These are phyloP conservation scores for Mortierella polycephala DNA, from an alignment of 371 early-diverging fungal species.

Conservation along the genomic window DNA sequence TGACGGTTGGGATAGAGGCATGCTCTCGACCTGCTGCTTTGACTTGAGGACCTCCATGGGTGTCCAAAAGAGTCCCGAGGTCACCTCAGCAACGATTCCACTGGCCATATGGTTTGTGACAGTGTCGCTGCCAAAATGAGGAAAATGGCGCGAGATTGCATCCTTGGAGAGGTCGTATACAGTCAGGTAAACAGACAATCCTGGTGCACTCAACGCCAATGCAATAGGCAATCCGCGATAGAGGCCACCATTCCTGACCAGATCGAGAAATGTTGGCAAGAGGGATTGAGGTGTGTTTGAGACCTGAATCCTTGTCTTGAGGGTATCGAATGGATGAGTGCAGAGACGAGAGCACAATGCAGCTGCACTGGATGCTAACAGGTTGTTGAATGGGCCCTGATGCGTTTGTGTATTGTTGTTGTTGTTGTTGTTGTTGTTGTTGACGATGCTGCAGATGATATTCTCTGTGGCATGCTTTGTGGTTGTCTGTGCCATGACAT, in stretches of 20 bases:
- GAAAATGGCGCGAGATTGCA: constrained; percentile 28
- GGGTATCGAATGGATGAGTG: constrained; percentile 83
- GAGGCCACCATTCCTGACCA: constrained; percentile 34
- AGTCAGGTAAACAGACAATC: constrained; percentile 76
- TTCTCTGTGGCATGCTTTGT: no score
- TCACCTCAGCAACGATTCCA: constrained; percentile 67
- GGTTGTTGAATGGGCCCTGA: constrained; percentile 30
- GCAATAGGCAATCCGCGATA: constrained; percentile 80
- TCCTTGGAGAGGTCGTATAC: constrained; percentile 77
- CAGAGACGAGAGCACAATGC: constrained; percentile 66
- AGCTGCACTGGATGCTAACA: constrained; percentile 69
- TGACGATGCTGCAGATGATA: not conserved
- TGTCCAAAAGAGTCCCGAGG: constrained; percentile 71
- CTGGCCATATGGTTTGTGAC: constrained; percentile 62
- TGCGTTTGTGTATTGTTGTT: not conserved
- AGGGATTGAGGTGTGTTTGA: constrained; percentile 38
- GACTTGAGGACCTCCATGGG: constrained; percentile 90
- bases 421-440: not conserved
- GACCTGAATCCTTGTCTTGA: constrained; percentile 79
- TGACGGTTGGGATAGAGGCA: not conserved
- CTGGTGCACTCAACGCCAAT: constrained; percentile 77
- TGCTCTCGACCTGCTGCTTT: constrained; percentile 65
- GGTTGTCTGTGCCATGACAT: not conserved
- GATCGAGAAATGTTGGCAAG: constrained; percentile 27
- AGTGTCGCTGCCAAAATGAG: constrained; percentile 11